These are phyloP conservation scores for Akanthomyces uredinophilus DNA, from an alignment of 2,329 filamentous ascomycete genomes.

Conservation along the genomic window DNA sequence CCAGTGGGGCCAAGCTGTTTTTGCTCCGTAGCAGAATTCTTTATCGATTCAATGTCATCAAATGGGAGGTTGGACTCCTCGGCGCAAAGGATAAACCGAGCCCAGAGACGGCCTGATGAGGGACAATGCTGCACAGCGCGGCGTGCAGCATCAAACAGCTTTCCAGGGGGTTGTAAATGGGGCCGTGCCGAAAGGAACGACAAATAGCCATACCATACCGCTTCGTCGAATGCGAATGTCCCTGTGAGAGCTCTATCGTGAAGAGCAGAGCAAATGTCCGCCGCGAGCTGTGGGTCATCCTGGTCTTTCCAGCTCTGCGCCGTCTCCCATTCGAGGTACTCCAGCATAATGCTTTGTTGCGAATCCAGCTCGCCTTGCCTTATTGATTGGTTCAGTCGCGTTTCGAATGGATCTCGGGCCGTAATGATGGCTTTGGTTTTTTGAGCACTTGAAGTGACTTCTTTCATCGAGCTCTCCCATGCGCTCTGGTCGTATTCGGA, in stretches of 20 bases:
- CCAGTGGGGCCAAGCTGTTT: conserved; percentile 79
- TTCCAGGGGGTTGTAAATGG: conserved; percentile 33
- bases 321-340: conserved; percentile 86
- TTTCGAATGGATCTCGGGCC: conserved; percentile 63
- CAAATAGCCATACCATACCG: conserved; percentile 78
- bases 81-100: conserved; percentile 77
- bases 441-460: conserved; percentile 58
- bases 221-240: conserved; percentile 66
- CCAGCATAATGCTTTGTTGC: conserved; percentile 47
- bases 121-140: conserved; percentile 86
- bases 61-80: conserved; percentile 75
- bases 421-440: conserved; percentile 58
- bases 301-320: conserved; percentile 49
- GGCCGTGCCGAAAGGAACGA: conserved; percentile 60
- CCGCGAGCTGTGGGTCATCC: conserved; percentile 38
- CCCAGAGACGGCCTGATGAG: conserved; percentile 89
- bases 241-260: conserved; percentile 71
- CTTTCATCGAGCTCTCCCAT: conserved; percentile 71
- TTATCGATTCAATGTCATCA: conserved; percentile 78
- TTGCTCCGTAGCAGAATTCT: conserved; percentile 84
- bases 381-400: conserved; percentile 55
- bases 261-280: conserved; percentile 56
- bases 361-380: conserved; percentile 51
- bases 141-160: conserved; percentile 65
- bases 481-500: conserved; percentile 63